Conservation (phyloP, 2,329 filamentous ascomycete species). For the Hypoxylon sp. region DNA sequence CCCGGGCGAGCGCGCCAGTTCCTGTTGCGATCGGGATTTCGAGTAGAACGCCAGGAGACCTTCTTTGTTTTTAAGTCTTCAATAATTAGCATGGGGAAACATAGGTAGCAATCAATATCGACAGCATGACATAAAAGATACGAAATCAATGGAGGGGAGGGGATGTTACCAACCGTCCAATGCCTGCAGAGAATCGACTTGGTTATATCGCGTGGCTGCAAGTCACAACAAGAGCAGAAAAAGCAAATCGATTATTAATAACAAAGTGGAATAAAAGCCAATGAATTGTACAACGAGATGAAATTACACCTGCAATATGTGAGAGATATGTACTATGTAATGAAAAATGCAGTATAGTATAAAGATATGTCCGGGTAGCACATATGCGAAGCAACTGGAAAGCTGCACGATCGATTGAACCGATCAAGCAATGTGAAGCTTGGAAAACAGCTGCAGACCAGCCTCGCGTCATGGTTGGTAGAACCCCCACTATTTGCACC, state of each 20-base stretch:
- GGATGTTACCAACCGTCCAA: slow-evolving; percentile 23
- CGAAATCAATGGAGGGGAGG: slow-evolving; percentile 17
- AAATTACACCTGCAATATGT: slow-evolving; percentile 14
- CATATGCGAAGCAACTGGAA: slow-evolving; percentile 12
- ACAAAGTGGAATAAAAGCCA: slow-evolving; percentile 17
- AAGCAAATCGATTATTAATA: slow-evolving; percentile 15
- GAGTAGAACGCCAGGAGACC: slow-evolving; percentile 45
- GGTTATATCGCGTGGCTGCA: slow-evolving; percentile 27
- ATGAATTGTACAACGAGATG: slow-evolving; percentile 10
- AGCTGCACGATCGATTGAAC: slow-evolving; percentile 12
- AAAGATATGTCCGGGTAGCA: slow-evolving; percentile 14
- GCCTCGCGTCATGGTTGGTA: slow-evolving; percentile 31
- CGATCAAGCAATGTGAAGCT: slow-evolving; percentile 15
- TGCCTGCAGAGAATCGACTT: slow-evolving; percentile 20
- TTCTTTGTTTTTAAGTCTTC: slow-evolving; percentile 53
- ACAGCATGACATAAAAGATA: slow-evolving; percentile 33
- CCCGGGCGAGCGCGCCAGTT: slow-evolving; percentile 61
- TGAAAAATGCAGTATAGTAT: slow-evolving; percentile 24
- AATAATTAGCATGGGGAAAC: slow-evolving; percentile 65
- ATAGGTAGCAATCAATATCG: slow-evolving; percentile 12
- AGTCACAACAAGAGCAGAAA: slow-evolving; percentile 8
- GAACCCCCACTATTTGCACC: not conserved
- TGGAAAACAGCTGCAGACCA: slow-evolving; percentile 8
- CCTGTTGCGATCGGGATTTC: slow-evolving; percentile 27
- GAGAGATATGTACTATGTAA: slow-evolving; percentile 21